Conservation (phyloP, 1,284 basidiomycete species). For the Cystobasidiaceae sp. region DNA sequence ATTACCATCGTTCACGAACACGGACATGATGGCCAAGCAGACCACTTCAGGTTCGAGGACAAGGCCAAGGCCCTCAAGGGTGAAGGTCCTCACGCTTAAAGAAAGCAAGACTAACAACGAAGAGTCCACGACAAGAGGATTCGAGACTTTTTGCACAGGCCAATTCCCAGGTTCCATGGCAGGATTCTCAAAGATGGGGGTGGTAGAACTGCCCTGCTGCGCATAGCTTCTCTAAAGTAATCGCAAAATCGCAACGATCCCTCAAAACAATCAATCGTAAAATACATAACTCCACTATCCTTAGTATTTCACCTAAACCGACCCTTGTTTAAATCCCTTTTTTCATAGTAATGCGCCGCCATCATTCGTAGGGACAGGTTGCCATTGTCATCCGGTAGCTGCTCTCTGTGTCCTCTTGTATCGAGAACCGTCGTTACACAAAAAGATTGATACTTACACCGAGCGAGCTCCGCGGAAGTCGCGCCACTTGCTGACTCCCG, state of each 20-base stretch:
- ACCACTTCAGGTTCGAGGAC: slow-evolving; percentile 27
- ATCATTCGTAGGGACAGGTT: too few species aligned
- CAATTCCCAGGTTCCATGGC: too few species aligned
- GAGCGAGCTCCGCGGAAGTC: too few species aligned
- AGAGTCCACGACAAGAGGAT: neutral
- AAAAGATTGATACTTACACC: neutral
- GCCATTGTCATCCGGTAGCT: neutral
- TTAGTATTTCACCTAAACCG: too few species aligned
- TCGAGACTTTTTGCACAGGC: too few species aligned
- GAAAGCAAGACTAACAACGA: neutral
- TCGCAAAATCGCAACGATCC: neutral
- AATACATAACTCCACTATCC: neutral
- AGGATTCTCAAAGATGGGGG: too few species aligned
- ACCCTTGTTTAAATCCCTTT: too few species aligned
- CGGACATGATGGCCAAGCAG: slow-evolving; percentile 14
- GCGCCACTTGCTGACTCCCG: too few species aligned
- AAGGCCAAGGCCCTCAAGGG: slow-evolving; percentile 30
- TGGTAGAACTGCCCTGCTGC: neutral
- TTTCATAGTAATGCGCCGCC: too few species aligned
- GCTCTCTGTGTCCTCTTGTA: neutral
- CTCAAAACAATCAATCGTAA: neutral
- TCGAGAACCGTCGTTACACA: slow-evolving; percentile 4
- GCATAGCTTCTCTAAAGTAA: neutral
- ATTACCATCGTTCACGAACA: slow-evolving; percentile 29
- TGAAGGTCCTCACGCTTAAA: slow-evolving; percentile 7